These are phyloP conservation scores for Alliaria petiolata DNA, from an alignment of 345 rosid genomes.

Conservation along the genomic window DNA sequence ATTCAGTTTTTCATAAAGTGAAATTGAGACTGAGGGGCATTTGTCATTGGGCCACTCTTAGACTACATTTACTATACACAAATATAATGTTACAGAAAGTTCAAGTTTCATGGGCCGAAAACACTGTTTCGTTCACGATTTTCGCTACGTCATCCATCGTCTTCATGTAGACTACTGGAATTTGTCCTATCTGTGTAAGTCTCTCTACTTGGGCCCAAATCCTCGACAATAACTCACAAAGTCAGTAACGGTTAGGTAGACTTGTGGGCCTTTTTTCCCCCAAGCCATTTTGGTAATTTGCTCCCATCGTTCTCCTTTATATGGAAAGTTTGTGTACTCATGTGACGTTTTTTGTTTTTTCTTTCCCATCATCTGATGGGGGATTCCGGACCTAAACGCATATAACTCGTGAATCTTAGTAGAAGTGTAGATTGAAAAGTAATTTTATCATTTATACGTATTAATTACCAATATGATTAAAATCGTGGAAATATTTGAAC, in stretches of 20 bases:
- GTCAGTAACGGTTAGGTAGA: neutral
- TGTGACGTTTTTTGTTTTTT: neutral
- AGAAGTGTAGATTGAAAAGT: neutral
- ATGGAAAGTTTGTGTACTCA: neutral
- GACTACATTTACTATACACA: too few relatives aligned
- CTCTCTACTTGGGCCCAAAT: neutral
- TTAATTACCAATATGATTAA: too few relatives aligned
- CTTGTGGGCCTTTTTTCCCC: slow-evolving; percentile 8
- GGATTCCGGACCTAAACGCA: too few relatives aligned
- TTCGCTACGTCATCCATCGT: neutral
- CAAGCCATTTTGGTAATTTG: neutral
- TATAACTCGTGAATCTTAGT: too few relatives aligned
- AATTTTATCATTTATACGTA: neutral
- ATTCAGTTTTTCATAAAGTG: neutral
- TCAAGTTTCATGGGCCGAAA: neutral
- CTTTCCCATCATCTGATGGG: too few relatives aligned
- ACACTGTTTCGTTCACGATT: neutral
- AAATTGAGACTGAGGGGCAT: neutral
- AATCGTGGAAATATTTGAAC: too few relatives aligned
- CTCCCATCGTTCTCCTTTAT: neutral
- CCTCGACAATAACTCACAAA: neutral
- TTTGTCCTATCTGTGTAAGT: neutral
- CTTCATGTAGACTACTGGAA: neutral
- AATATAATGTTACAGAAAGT: neutral
- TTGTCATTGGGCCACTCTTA: neutral